Percentiles rank a stretch among this genome's conserved stretches.
Evolutionary conservation across 305 asterid species (phyloP).

Genomic region (Rubia balearica): DNA sequence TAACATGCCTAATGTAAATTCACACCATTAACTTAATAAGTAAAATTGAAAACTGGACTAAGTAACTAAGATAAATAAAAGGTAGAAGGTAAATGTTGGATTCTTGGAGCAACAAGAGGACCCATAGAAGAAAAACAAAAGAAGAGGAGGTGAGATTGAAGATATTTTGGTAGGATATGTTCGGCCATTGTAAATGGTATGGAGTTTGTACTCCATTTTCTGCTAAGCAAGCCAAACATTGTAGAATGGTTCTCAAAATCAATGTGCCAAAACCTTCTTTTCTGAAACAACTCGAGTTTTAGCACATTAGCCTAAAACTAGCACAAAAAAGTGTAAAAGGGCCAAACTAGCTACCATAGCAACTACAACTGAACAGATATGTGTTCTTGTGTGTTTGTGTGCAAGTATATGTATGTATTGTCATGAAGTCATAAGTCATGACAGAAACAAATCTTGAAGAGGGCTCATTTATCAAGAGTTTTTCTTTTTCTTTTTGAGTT

Average conservation of each 20-base stretch:
- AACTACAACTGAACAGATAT: neutral
- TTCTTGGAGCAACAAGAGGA: neutral
- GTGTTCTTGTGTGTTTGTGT: neutral
- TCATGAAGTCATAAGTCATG: neutral
- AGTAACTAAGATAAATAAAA: no score
- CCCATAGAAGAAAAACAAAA: neutral
- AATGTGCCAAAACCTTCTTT: neutral
- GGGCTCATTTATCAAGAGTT: neutral
- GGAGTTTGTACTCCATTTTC: slow-evolving; percentile 60
- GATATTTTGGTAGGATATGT: no score
- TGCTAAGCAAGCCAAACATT: neutral
- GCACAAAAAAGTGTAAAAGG: neutral
- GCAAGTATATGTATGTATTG: neutral
- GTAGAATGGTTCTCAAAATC: neutral
- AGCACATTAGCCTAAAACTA: neutral
- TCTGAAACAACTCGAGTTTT: neutral
- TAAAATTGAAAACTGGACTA: no score
- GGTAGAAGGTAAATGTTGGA: no score
- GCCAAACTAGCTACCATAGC: neutral
- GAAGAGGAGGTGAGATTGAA: neutral
- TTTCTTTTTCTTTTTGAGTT: neutral
- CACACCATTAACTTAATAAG: neutral
- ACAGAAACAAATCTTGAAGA: neutral
- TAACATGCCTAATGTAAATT: neutral
- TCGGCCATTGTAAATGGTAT: neutral